Conservation (phyloP, 148 eudicot genomes). For the Rhododendron molle region DNA sequence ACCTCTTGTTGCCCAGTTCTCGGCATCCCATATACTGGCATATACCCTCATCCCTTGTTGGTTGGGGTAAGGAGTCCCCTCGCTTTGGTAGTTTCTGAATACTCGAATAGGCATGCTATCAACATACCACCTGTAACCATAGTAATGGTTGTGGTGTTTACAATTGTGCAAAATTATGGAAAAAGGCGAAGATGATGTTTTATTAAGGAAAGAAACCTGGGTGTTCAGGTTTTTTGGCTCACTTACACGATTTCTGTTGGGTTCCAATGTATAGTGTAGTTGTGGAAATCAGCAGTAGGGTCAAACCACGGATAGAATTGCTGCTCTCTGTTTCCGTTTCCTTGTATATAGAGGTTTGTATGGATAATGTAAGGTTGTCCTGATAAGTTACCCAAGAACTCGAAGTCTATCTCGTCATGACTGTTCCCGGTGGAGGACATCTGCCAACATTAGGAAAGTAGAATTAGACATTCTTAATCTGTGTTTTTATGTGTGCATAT, state of each 20-base stretch:
- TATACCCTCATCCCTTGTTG: constrained; percentile 47
- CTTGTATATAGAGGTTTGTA: constrained; percentile 62
- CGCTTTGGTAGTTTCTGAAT: constrained; percentile 49
- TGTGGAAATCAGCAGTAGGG: constrained; percentile 16
- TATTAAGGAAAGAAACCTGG: no score
- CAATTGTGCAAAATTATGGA: not conserved
- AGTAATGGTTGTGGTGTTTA: not conserved
- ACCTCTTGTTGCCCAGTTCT: constrained; percentile 71
- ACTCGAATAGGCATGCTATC: constrained; percentile 58
- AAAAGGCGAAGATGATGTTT: not conserved
- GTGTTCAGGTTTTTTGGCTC: not conserved
- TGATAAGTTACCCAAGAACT: constrained; percentile 68
- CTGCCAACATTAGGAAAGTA: constrained; percentile 23
- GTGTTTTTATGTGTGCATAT: not conserved
- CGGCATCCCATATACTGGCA: constrained; percentile 68
- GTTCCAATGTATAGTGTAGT: constrained; percentile 22
- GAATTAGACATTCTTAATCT: not conserved
- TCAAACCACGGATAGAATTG: constrained; percentile 76
- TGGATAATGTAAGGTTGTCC: constrained; percentile 69
- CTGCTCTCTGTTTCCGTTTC: constrained; percentile 56
- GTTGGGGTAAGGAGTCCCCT: constrained; percentile 47
- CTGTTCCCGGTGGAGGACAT: constrained; percentile 42
- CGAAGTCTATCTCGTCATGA: constrained; percentile 85
- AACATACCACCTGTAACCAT: constrained; percentile 52
- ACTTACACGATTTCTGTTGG: constrained; percentile 20